These are phyloP conservation scores for Vigna hirtella DNA, from an alignment of 306 rosid species.

Conservation along the genomic window DNA sequence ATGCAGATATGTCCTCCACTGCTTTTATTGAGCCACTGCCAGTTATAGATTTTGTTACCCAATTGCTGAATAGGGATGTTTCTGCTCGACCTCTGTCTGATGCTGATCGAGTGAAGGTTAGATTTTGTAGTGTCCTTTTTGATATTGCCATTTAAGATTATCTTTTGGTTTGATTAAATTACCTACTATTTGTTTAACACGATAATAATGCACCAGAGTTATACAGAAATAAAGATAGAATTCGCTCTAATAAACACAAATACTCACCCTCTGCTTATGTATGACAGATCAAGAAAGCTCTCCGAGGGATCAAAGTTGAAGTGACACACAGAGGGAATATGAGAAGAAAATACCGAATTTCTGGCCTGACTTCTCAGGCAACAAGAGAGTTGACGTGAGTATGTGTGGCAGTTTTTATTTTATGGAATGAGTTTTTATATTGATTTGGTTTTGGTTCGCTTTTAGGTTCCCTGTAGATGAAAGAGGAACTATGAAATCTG, in stretches of 20 bases:
- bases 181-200: background rate
- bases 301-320: slow-evolving; percentile 95
- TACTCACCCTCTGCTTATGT: background rate
- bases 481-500: slow-evolving; percentile 90
- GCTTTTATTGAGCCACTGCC: slow-evolving; percentile 97
- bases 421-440: background rate
- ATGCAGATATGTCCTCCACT: slow-evolving; percentile 95
- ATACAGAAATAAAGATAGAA: background rate
- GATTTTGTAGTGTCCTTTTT: slow-evolving; percentile 33
- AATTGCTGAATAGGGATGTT: slow-evolving; percentile 86
- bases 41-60: slow-evolving; percentile 82
- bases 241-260: background rate
- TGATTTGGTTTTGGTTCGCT: slow-evolving; percentile 25
- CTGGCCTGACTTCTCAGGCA: slow-evolving; percentile 93
- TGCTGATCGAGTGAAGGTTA: slow-evolving; percentile 92
- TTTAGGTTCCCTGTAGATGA: slow-evolving; percentile 94
- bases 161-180: background rate
- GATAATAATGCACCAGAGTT: background rate
- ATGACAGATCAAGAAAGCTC: slow-evolving; percentile 88
- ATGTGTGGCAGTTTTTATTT: background rate
- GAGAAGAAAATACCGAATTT: slow-evolving; percentile 93
- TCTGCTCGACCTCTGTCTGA: slow-evolving; percentile 80
- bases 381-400: slow-evolving; percentile 92
- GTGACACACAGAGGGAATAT: slow-evolving; percentile 96
- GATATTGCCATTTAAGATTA: background rate